Percentiles rank a stretch among this genome's conserved stretches.
Evolutionary conservation across 2,329 filamentous ascomycete species (phyloP).

Genomic region (Allantophomopsis lycopodina): DNA sequence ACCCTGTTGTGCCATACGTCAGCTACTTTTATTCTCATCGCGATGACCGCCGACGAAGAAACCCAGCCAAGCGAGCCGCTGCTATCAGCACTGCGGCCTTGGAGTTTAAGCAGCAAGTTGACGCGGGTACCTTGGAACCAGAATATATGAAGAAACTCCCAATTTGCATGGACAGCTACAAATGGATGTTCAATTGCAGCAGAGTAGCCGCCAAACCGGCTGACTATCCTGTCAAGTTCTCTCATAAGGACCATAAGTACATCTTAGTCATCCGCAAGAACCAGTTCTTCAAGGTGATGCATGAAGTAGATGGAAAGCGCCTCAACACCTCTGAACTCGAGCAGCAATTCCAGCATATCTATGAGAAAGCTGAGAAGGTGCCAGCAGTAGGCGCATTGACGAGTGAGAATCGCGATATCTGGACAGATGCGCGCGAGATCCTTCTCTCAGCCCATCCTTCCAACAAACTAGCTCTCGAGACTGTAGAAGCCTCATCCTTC

Average conservation of each 20-base stretch:
- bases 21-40: slow-evolving; percentile 99
- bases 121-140: slow-evolving; percentile 70
- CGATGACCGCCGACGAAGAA: slow-evolving; percentile 75
- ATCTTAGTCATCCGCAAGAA: slow-evolving; percentile 89
- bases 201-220: slow-evolving; percentile 71
- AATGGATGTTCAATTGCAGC: slow-evolving; percentile 97
- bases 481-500: slow-evolving; percentile 82
- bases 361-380: slow-evolving; percentile 59
- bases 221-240: slow-evolving; percentile 75
- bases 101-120: slow-evolving; percentile 91
- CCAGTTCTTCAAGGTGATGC: slow-evolving; percentile 86
- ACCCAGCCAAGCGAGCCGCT: slow-evolving; percentile 86
- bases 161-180: slow-evolving; percentile 95
- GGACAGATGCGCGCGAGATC: slow-evolving; percentile 69
- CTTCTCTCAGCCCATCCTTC: slow-evolving; percentile 64
- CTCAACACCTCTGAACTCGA: slow-evolving; percentile 85
- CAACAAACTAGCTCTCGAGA: slow-evolving; percentile 66
- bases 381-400: slow-evolving; percentile 76
- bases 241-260: slow-evolving; percentile 64
- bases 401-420: slow-evolving; percentile 84
- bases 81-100: slow-evolving; percentile 75
- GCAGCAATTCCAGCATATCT: slow-evolving; percentile 74
- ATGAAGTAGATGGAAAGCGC: slow-evolving; percentile 71
- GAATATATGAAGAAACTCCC: slow-evolving; percentile 98
- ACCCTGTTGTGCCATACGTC: slow-evolving; percentile 94